Evolutionary conservation across 768 basidiomycete species (phyloP), one percentile per base, ranked within the genome.

Genomic region (Lactifluus hygrophoroides): DNA sequence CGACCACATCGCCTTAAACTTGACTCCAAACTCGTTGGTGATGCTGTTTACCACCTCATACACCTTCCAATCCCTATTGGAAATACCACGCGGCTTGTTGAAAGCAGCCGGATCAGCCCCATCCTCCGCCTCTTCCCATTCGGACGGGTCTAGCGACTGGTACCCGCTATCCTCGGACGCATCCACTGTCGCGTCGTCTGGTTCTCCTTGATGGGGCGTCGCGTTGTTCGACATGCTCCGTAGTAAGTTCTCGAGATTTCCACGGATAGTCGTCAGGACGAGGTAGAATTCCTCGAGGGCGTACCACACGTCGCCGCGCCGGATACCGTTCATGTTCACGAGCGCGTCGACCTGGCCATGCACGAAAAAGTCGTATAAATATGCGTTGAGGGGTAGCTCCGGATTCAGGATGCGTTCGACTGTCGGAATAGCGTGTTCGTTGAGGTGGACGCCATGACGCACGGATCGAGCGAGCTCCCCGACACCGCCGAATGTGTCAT

Each of bases 261-360:
- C 71, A 47, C 78, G 73, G 57, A 86, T 72, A 0, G 77, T 73
- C 66, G 69, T 70, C 61, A 87, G 63, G 7, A 77, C 74, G 63
- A 85, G 66, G 14, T 63, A 62, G 66, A 86, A 86, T 44, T 83
- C 82, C 62, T 86, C 70, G 28, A 87, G 72, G 6, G 77, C 61
- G 67, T 78, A 85, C 83, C 85, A 86, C n/a, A 85, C 60, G 25
- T 86, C 83, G 9, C 82, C 82, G 5, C 70, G 66, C n/a, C 83
- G 70, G 43, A 86, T 82, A 1, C 76, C 80, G 51, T 86, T 86
- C 5, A 82, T 81, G 0, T 61, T 61, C 11, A 71, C 72, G 34
- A 86, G 67, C 1, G 80, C 72, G 2, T 69, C 65, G 7, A 73
- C 70, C 65, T 84, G 83, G 0, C 86, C 87, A 57, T 88, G 87